Base-by-base conservation (phyloP, 352 stramenopile genomes). In the Globisporangium nodosum region DNA sequence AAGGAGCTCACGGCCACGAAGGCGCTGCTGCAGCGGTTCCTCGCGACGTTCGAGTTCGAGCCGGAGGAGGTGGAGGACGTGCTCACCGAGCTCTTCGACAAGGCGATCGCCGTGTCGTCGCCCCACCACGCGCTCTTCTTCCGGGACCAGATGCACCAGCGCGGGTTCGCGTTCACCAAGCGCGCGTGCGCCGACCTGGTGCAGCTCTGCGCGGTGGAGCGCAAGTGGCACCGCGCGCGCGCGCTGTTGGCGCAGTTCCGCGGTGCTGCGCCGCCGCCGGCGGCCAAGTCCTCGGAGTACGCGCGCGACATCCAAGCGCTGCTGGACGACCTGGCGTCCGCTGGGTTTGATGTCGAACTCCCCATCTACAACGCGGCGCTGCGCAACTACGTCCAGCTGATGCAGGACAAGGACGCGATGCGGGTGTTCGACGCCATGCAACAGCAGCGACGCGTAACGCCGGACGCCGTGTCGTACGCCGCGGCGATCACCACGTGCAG, bases 361-460 rank as follows among this genome's bases (percentile, higher is more conserved):
- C 13, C 49, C 0, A 56, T 87, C 3, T 88, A 81, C 60, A 91
- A 91, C 56, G 75, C 79, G n/a, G 79, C 75, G 30, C 55, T 91
- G 48, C 70, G 79, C 16, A 83, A 83, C 49, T 85, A 79, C 46
- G 81, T 73, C 3, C 60, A 70, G 33, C 56, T 79, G 21, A 66
- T 60, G n/a, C 55, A 70, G 46, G 49, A 79, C 13, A 31, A 72
- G 7, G 68, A 85, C 51, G 71, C 77, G 1, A 45, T 63, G n/a
- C 27, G 27, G n/a, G 47, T 91, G 33, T 68, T 85, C n/a, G 48
- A 35, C 16, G 59, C 59, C 16, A 91, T 91, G 79, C 37, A 27
- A 27, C 24, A 61, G 21, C 24, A 66, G 35, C 64, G 52, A 18
- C 52, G 70, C 31, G 61, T 91, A 3, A 50, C 20, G 33, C 77